Conservation (phyloP, 257 asterid species). For the Galeopsis tetrahit region DNA sequence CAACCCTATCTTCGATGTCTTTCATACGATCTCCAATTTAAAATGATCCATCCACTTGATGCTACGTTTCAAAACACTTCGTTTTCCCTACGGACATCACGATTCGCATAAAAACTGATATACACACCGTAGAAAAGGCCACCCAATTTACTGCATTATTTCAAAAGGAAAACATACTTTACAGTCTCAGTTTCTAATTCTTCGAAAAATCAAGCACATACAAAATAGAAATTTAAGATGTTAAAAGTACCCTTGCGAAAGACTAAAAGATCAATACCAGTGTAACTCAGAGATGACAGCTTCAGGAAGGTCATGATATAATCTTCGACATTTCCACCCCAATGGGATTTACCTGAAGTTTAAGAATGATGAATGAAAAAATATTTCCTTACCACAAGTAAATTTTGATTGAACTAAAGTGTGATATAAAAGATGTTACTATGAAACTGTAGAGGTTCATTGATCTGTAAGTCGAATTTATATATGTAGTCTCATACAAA, state of each 20-base stretch:
- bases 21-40: no score
- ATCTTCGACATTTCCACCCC: constrained; percentile 76
- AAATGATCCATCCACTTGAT: no score
- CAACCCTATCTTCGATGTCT: no score
- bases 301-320: constrained; percentile 61
- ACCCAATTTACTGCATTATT: neutral
- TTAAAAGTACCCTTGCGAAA: neutral
- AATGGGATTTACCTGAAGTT: constrained; percentile 67
- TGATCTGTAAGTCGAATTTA: neutral
- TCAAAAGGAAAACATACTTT: neutral
- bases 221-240: neutral
- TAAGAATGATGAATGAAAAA: constrained; percentile 12
- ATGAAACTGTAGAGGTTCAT: constrained; percentile 24
- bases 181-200: neutral
- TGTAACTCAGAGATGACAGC: constrained; percentile 65
- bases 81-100: neutral
- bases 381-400: neutral
- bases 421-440: constrained; percentile 20
- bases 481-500: constrained; percentile 15
- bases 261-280: constrained; percentile 55
- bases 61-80: no score
- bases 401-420: constrained; percentile 29
- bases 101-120: constrained; percentile 12
- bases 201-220: neutral
- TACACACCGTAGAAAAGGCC: neutral